These are phyloP conservation scores for Hypoxylon sp. DNA, from an alignment of 2,329 filamentous ascomycete genomes.

Conservation along the genomic window DNA sequence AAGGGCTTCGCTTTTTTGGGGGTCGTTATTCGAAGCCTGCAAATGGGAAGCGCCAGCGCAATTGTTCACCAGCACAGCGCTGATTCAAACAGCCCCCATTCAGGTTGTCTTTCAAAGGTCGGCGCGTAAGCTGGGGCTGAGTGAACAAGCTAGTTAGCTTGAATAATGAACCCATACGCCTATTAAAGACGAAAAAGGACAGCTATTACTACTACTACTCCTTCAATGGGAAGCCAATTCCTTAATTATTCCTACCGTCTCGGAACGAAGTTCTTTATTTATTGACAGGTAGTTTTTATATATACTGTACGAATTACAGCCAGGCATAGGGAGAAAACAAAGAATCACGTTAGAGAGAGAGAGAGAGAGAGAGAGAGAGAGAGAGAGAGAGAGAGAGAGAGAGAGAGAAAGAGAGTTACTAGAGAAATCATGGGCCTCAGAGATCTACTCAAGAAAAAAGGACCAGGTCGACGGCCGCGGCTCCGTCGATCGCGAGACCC, in stretches of 20 bases:
- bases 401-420: neutral
- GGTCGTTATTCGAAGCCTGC: constrained; percentile 20
- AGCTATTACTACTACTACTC: constrained; percentile 21
- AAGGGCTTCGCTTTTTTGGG: constrained; percentile 24
- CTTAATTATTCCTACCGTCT: constrained; percentile 18
- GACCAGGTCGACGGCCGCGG: constrained; percentile 59
- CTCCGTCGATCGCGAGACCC: constrained; percentile 57
- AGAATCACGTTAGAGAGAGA: neutral
- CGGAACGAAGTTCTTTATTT: neutral
- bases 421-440: constrained; percentile 63
- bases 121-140: constrained; percentile 44
- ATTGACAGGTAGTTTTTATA: neutral
- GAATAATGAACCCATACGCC: constrained; percentile 35
- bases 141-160: constrained; percentile 34
- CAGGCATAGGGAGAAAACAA: neutral
- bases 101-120: constrained; percentile 23
- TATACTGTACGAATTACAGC: constrained; percentile 3
- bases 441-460: constrained; percentile 70
- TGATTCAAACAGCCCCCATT: constrained; percentile 31
- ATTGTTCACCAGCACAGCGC: constrained; percentile 13
- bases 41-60: constrained; percentile 13
- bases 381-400: neutral
- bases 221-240: constrained; percentile 14
- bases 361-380: neutral
- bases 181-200: constrained; percentile 36